These are phyloP conservation scores for Verruconis gallopava DNA, from an alignment of 2,329 filamentous ascomycete species.

Conservation along the genomic window DNA sequence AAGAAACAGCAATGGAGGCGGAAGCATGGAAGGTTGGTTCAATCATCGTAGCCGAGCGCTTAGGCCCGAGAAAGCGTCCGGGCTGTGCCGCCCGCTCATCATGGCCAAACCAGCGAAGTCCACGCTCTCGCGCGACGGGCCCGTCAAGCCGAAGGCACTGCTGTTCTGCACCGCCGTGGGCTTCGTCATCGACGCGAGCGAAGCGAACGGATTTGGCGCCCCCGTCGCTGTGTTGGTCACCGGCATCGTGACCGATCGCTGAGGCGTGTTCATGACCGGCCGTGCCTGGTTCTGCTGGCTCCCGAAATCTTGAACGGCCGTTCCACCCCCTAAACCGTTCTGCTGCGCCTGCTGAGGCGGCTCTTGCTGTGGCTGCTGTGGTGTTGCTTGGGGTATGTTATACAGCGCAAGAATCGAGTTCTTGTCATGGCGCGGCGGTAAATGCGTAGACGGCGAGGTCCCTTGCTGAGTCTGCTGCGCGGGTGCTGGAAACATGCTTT, in stretches of 20 bases:
- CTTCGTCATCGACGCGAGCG: slow-evolving; percentile 10
- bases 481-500: slow-evolving; percentile 20
- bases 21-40: too few species aligned
- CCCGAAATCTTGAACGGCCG: not conserved
- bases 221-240: slow-evolving; percentile 14
- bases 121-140: slow-evolving; percentile 47
- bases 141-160: not conserved
- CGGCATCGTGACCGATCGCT: slow-evolving; percentile 28
- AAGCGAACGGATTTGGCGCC: slow-evolving; percentile 41
- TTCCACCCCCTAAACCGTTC: too few species aligned
- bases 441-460: slow-evolving; percentile 17
- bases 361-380: slow-evolving; percentile 18
- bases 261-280: slow-evolving; percentile 12
- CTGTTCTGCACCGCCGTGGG: not conserved
- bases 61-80: slow-evolving; percentile 66
- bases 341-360: not conserved
- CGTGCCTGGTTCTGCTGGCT: not conserved
- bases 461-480: slow-evolving; percentile 20
- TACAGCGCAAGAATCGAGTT: slow-evolving; percentile 66
- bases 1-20: too few species aligned
- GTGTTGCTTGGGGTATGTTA: slow-evolving; percentile 35
- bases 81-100: slow-evolving; percentile 57
- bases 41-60: slow-evolving; percentile 37
- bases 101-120: slow-evolving; percentile 46
- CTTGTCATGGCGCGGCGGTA: slow-evolving; percentile 47